Conservation (phyloP, 1,284 basidiomycete genomes). For the Malassezia globosa region DNA sequence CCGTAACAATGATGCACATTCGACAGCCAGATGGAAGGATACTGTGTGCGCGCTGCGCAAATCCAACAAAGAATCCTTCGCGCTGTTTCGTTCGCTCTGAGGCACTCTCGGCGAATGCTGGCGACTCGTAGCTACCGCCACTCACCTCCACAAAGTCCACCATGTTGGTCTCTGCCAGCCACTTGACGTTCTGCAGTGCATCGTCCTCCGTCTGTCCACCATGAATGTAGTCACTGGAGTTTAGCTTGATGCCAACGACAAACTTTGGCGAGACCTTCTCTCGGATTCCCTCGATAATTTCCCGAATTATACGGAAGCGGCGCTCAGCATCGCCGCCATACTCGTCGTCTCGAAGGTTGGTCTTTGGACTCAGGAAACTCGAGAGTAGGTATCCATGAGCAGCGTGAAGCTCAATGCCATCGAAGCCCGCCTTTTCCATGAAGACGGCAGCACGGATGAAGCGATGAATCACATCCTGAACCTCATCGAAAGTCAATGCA, state of each 20-base stretch:
- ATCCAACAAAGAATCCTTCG: conserved; percentile 50
- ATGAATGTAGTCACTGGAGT: conserved; percentile 68
- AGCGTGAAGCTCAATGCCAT: conserved; percentile 77
- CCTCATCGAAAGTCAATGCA: conserved; percentile 56
- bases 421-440: conserved; percentile 65
- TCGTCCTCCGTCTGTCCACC: conserved; percentile 51
- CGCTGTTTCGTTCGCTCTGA: conserved; percentile 45
- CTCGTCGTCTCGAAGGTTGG: conserved; percentile 59
- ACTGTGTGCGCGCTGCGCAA: conserved; percentile 48
- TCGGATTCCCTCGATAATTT: conserved; percentile 59
- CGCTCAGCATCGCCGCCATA: conserved; percentile 53
- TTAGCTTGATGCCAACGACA: conserved; percentile 67
- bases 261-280: conserved; percentile 56
- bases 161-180: conserved; percentile 57
- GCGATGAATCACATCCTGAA: conserved; percentile 56
- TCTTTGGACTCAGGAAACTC: conserved; percentile 67
- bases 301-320: conserved; percentile 53
- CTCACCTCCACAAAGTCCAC: conserved; percentile 77
- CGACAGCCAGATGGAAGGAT: conserved; percentile 18
- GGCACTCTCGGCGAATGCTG: conserved; percentile 52
- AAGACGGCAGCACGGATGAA: conserved; percentile 64
- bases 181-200: conserved; percentile 57
- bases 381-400: conserved; percentile 77
- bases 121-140: conserved; percentile 73
- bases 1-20: conserved; percentile 63